Percentiles rank a stretch among this genome's conserved stretches.
phyloP scores from a whole-genome alignment of 2,329 filamentous ascomycete genomes.

The Apiospora koreana region DNA sequence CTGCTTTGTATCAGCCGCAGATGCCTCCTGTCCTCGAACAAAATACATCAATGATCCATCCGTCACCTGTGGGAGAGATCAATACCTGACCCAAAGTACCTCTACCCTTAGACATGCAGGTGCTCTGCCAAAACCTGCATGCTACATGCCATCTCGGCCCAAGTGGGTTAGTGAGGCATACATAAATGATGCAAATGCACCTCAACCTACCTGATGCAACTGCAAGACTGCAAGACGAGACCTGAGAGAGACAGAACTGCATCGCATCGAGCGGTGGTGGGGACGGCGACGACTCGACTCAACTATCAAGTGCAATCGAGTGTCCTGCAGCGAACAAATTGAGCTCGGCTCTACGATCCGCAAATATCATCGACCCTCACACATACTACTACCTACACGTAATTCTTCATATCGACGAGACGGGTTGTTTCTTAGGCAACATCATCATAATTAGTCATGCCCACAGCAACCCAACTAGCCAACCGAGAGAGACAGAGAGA shows the following conservation, averaged over 20 bases:
- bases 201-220: not conserved
- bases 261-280: not conserved
- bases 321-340: not conserved
- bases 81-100: not conserved
- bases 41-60: too few species aligned
- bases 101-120: not conserved
- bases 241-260: not conserved
- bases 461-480: not conserved
- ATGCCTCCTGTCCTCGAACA: not conserved
- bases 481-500: too few species aligned
- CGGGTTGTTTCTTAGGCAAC: not conserved
- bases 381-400: too few species aligned
- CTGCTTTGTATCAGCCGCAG: slow-evolving; percentile 10
- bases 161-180: slow-evolving; percentile 4
- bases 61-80: not conserved
- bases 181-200: slow-evolving; percentile 3
- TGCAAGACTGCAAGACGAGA: not conserved
- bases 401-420: not conserved
- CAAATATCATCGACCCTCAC: not conserved
- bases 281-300: not conserved
- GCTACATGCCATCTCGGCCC: not conserved
- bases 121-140: not conserved
- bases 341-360: not conserved
- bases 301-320: not conserved
- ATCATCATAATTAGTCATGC: not conserved